These are phyloP conservation scores for Leucocoprinus leucothites DNA, from an alignment of 768 basidiomycete species.

Conservation along the genomic window DNA sequence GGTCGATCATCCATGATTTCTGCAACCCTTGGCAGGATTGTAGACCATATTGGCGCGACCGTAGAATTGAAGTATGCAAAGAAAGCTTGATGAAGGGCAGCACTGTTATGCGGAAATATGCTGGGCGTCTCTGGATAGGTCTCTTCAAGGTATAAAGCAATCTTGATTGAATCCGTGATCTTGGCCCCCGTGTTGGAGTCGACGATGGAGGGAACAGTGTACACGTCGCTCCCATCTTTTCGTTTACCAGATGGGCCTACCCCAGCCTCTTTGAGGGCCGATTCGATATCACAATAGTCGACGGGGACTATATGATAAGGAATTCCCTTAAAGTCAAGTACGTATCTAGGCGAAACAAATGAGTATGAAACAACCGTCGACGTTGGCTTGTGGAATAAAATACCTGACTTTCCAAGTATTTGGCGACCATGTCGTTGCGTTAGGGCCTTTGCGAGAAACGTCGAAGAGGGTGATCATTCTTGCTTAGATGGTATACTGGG, in stretches of 20 bases:
- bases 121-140: slow-evolving; percentile 6
- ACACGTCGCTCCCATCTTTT: background rate
- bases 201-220: slow-evolving; percentile 15
- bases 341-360: too few relatives aligned
- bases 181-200: slow-evolving; percentile 5
- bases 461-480: too few relatives aligned
- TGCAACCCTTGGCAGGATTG: background rate
- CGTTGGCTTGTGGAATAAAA: too few relatives aligned
- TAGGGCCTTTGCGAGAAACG: too few relatives aligned
- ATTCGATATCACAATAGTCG: slow-evolving; percentile 11
- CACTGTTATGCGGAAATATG: background rate
- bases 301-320: slow-evolving; percentile 2
- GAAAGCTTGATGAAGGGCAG: slow-evolving; percentile 4
- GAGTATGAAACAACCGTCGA: too few relatives aligned
- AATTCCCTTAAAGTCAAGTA: too few relatives aligned
- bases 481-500: too few relatives aligned
- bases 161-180: slow-evolving; percentile 13
- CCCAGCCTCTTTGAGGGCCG: slow-evolving; percentile 1
- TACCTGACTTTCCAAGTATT: too few relatives aligned
- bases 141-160: slow-evolving; percentile 14
- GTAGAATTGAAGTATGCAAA: background rate
- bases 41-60: background rate
- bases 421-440: too few relatives aligned
- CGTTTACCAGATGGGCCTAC: background rate
- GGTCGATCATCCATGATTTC: background rate